Percentiles rank a stretch among this genome's conserved stretches.
Evolutionary conservation across 2,329 filamentous ascomycete species (phyloP).

Genomic region (Fusarium temperatum): DNA sequence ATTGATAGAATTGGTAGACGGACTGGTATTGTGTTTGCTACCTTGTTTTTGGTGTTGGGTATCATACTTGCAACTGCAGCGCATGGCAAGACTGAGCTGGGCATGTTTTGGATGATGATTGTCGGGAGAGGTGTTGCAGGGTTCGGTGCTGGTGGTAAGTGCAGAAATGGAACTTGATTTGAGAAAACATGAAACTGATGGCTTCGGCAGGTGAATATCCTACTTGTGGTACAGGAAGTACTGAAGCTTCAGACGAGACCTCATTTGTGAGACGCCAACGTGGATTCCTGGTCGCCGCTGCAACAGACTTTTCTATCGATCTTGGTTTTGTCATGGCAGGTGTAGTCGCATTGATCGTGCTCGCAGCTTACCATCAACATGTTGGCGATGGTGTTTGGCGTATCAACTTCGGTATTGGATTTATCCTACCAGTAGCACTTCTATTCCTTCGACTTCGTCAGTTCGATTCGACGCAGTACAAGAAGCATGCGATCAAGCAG

Average conservation of each 20-base stretch:
- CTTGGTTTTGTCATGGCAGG: not conserved
- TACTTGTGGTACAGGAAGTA: not conserved
- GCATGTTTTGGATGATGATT: conserved; percentile 1
- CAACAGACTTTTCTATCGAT: not conserved
- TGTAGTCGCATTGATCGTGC: not conserved
- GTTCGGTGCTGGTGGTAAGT: not conserved
- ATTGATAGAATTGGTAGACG: not conserved
- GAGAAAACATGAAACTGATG: not conserved
- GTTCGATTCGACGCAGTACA: not conserved
- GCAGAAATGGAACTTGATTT: accelerated
- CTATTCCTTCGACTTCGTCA: not conserved
- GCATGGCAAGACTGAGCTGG: not conserved
- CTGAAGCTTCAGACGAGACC: not conserved
- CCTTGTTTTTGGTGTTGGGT: not conserved
- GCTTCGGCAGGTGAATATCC: not conserved
- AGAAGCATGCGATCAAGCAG: not conserved
- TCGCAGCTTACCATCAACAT: not conserved
- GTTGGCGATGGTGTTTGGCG: not conserved
- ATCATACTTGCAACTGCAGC: not conserved
- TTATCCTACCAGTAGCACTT: not conserved
- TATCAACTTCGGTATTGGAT: not conserved
- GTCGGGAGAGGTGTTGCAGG: not conserved
- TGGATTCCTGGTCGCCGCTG: not conserved
- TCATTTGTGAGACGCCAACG: not conserved
- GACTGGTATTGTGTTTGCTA: not conserved